Base-by-base conservation (phyloP, 2,329 filamentous ascomycete species). In the Graphilbum sp. region DNA sequence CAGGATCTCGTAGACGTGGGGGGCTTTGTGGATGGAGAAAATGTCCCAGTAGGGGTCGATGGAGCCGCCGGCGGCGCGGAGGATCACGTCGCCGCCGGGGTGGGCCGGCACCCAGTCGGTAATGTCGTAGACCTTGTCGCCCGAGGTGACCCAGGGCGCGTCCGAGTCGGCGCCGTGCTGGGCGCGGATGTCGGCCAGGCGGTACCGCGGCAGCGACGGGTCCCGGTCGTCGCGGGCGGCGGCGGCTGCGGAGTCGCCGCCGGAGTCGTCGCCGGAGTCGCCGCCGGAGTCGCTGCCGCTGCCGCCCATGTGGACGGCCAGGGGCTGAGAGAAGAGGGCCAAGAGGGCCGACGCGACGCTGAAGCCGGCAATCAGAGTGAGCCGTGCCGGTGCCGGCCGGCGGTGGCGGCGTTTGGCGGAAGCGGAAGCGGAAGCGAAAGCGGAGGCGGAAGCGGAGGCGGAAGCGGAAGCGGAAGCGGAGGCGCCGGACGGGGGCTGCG, bases 31-130 rank as follows among this genome's bases (percentile, higher is more conserved):
- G 41, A 80, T 79, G 34, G 66, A 63, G 50, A 81, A 81, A 38
- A 81, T 77, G 42, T 78, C 62, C 76, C 76, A 81, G 54, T 79
- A 80, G 0, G 69, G 67, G 37, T 81, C 75, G 36, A 81, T 68
- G 39, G 66, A 69, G 29, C 69, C 67, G 4, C 76, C 76, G 1
- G 72, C 74, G 2, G 76, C 76, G 23, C 70, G 66, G 9, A 80
- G 59, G 41, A 81, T 81, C 13, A 81, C 72, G 37, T 78, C 69
- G 32, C 76, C 76, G 4, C 76, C 76, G 0, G 76, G 76, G 49
- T 81, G 76, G 1, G 66, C 72, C 1, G 62, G 58, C 18, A 80
- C 57, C 72, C 75, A 81, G 36, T 79, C 72, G 1, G 75, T 80
- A 37, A 81, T 80, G 48, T 81, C 70, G 60, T 80, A 81, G 17